Base-by-base conservation (phyloP, 2,329 filamentous ascomycete genomes). In the Calonectria pseudoturangicola region DNA sequence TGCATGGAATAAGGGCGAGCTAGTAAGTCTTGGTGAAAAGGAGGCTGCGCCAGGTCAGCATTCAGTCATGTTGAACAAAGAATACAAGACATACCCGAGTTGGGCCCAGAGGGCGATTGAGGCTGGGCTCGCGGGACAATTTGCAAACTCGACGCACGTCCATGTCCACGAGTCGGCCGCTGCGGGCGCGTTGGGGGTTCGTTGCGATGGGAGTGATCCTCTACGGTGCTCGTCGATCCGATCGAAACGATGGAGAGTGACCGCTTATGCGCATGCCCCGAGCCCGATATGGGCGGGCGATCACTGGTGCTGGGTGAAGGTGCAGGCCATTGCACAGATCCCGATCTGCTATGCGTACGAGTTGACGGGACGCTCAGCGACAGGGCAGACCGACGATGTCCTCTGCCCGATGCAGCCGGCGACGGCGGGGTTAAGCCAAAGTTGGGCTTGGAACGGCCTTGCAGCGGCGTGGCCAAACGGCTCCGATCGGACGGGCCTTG, bases 231-330 rank as follows among this genome's bases (percentile, higher is more conserved):
- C 45, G 85, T 85, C 25, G 91, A 91, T 13, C 92, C 93, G 77
- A 96, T 91, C 12, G 94, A 96, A 56, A 96, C 91, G 75, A 97
- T 96, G 21, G 94, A 97, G 36, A 97, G 89, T 3, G 94, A 96
- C 78, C 94, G 89, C 82, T 93, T 92, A 79, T 96, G 94, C 66
- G 88, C 86, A 79, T 93, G 90, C n/a, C 88, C 86, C 27, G 82
- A 75, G 25, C 80, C 30, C 13, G 65, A 66, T 10, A 58, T 48
- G 10, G 62, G 65, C 39, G 60, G 77, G 69, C 81, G 76, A 60
- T 84, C 81, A 72, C 74, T 69, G 73, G 78, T 77, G 68, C 78
- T 72, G 72, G 80, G 73, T 43, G 82, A 75, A n/a, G 80, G 74
- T 16, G 82, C 81, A 27, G 83, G 83, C 87, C 88, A 89, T 76